Base-by-base conservation (phyloP, 225 moss, liverwort and hornwort species). In the Pseudisothecium myosuroides region DNA sequence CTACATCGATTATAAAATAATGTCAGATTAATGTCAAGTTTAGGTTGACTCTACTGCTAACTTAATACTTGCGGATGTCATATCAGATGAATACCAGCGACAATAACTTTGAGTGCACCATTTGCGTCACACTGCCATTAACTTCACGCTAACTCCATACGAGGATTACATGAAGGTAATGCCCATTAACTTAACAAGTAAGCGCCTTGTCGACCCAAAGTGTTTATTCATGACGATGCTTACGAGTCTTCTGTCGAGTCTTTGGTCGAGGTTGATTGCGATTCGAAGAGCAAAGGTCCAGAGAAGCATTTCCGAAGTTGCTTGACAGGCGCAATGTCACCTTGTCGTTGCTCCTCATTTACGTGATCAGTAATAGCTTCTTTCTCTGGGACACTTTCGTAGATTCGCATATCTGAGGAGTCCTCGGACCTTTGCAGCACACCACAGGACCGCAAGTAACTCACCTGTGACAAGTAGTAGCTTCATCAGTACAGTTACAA, bases 291-390 rank as follows among this genome's bases (percentile, higher is more conserved):
- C 87, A 94, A 49, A 63, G 93, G 90, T 58, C 94, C 94, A 50
- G 94, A 94, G 90, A 94, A 94, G 80, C 93, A 93, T 88, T 92
- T 94, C 59, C 93, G 92, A 76, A 94, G 92, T 80, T 92, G 93
- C 86, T 83, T 90, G 32, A 89, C 83, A 65, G 94, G 91, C 50
- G 90, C 91, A 76, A 90, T 75, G 71, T 87, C 87, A 61, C 72
- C 39, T 89, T 64, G 87, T 59, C 34, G 68, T 74, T 81, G 88
- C 79, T 80, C 89, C 68, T 86, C 89, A n/a, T 32, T 58, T 63
- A 60, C 63, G 85, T 80, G 88, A 63, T 74, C 63, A 39, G 41
- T 64, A 39, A 50, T 34, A 36, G 79, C 58, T 16, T 88, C 86
- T 47, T 73, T 61, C 23, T 37, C 82, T 24, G 54, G 61, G 69